Base-by-base conservation (phyloP, 371 early-diverging fungal genomes). In the Haplosporangium sp. region DNA sequence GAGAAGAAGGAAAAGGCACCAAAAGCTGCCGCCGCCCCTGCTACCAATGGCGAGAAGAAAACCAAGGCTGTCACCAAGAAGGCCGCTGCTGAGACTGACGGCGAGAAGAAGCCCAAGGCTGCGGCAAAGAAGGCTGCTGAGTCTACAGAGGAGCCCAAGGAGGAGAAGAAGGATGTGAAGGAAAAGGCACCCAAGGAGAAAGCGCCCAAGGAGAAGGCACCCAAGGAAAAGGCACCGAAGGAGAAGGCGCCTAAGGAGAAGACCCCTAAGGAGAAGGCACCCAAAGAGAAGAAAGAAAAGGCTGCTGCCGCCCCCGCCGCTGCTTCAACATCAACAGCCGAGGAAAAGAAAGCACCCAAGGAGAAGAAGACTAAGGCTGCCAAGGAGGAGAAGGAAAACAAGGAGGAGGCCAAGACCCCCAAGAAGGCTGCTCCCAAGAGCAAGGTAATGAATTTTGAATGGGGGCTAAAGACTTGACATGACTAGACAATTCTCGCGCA, bases 301-400 rank as follows among this genome's bases (percentile, higher is more conserved):
- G 36, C 60, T 1, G 41, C 60, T 45, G 37, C n/a, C n/a, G n/a
- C n/a, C n/a, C n/a, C n/a, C n/a, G n/a, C n/a, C n/a, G n/a, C n/a
- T n/a, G n/a, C n/a, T n/a, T n/a, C n/a, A n/a, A n/a, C n/a, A n/a
- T n/a, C n/a, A n/a, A n/a, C n/a, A n/a, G n/a, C n/a, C n/a, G n/a
- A n/a, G 23, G 59, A 46, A 13, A 59, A 60, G 43, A 57, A 55
- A 36, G 29, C 61, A 12, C 55, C 62, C 45, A 55, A 60, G 46
- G 50, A 55, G 50, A 65, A 65, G 41, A 55, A 55, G 54, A n/a
- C 71, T 20, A 20, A 48, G 20, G 63, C 58, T 16, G 62, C 62
- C 63, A 69, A 63, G 48, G 50, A 54, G 38, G 67, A 65, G 29
- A 66, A 73, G 73, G 51, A 58, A 42, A 37, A 58, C 45, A 67